These are phyloP conservation scores for Aspergillus viridinutans DNA, from an alignment of 2,329 filamentous ascomycete genomes.

Conservation along the genomic window DNA sequence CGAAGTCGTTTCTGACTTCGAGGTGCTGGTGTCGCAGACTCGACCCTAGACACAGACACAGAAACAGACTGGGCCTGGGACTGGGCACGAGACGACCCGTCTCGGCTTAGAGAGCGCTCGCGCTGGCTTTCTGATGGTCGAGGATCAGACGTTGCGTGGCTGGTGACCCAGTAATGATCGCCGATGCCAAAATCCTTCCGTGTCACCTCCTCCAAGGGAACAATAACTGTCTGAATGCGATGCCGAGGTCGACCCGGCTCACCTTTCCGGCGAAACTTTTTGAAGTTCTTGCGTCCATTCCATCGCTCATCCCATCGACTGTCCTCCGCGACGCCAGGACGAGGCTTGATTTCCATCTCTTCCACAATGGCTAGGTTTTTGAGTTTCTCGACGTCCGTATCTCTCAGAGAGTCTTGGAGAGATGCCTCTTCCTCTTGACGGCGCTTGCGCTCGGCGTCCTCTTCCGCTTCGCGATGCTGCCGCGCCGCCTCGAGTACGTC, in stretches of 20 bases:
- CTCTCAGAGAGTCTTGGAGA: slow-evolving; percentile 54
- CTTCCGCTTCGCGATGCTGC: slow-evolving; percentile 49
- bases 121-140: slow-evolving; percentile 19
- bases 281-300: slow-evolving; percentile 96
- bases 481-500: slow-evolving; percentile 65
- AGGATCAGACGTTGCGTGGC: slow-evolving; percentile 24
- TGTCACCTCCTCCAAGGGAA: slow-evolving; percentile 67
- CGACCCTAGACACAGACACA: slow-evolving; percentile 18
- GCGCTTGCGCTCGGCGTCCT: slow-evolving; percentile 51
- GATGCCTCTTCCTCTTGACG: slow-evolving; percentile 65
- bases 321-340: slow-evolving; percentile 32
- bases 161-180: slow-evolving; percentile 66
- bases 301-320: slow-evolving; percentile 80
- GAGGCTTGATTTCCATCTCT: slow-evolving; percentile 60
- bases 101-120: slow-evolving; percentile 4
- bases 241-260: slow-evolving; percentile 33
- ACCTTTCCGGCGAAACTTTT: slow-evolving; percentile 61
- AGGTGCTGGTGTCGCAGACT: slow-evolving; percentile 14
- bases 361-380: slow-evolving; percentile 72
- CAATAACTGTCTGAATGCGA: slow-evolving; percentile 56
- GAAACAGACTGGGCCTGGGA: slow-evolving; percentile 11
- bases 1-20: slow-evolving; percentile 32
- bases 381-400: slow-evolving; percentile 67
- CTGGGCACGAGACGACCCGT: slow-evolving; percentile 9
- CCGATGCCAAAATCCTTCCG: slow-evolving; percentile 69